phyloP scores from a whole-genome alignment of 805 yeast genomes.

The Huiozyma sinensis region DNA sequence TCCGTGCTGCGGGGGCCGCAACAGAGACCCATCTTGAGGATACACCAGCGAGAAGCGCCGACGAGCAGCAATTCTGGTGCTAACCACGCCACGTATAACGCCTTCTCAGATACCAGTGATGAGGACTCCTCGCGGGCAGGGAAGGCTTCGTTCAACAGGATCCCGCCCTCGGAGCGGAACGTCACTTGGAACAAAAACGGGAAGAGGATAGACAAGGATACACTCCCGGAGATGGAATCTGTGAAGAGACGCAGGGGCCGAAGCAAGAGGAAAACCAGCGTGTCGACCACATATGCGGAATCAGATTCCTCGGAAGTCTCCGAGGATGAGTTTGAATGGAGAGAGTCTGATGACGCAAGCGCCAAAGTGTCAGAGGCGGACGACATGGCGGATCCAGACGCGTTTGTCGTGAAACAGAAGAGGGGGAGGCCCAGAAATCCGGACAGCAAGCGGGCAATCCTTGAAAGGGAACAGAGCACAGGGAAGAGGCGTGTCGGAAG shows the following conservation, averaged over 20 bases:
- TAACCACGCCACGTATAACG: background rate
- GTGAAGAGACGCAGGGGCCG: constrained; percentile 3
- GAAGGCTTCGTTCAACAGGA: background rate
- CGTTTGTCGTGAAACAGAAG: background rate
- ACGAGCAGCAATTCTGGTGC: too few species aligned
- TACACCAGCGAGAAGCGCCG: constrained; percentile 13
- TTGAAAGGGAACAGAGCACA: background rate
- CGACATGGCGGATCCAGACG: background rate
- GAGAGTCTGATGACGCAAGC: background rate
- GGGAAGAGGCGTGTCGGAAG: too few species aligned
- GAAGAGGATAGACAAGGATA: constrained; percentile 18
- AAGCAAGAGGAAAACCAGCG: background rate
- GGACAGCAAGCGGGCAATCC: background rate
- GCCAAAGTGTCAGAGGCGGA: background rate
- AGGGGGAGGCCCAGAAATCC: background rate
- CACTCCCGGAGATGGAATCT: constrained; percentile 8
- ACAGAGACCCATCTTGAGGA: constrained; percentile 20
- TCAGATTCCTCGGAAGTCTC: background rate
- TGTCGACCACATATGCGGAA: background rate
- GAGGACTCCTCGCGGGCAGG: too few species aligned
- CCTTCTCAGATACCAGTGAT: too few species aligned
- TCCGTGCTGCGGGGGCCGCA: constrained; percentile 2
- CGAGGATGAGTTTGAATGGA: too few species aligned
- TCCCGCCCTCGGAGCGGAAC: constrained; percentile 3
- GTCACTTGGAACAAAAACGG: constrained; percentile 30